Conservation (phyloP, 164 flowering plant genomes). For the Vitis rotundifolia region DNA sequence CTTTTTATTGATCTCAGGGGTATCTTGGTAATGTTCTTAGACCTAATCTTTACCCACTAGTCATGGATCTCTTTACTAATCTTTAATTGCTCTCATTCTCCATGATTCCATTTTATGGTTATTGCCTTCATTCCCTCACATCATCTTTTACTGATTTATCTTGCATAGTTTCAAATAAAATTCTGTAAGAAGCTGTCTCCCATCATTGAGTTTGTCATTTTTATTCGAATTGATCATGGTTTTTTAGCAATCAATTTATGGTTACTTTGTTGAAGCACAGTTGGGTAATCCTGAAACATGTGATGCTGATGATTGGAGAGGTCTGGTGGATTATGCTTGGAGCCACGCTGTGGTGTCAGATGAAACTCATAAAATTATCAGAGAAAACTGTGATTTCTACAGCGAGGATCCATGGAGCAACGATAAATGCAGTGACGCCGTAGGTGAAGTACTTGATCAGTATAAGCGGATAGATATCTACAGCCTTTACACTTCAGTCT, state of each 20-base stretch:
- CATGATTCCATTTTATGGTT: too few relatives aligned
- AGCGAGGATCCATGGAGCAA: conserved; percentile 67
- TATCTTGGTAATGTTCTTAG: conserved; percentile 54
- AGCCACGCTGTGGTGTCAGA: conserved; percentile 94
- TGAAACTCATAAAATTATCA: conserved; percentile 65
- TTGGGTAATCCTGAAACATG: conserved; percentile 90
- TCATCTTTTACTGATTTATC: too few relatives aligned
- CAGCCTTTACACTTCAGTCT: conserved; percentile 78
- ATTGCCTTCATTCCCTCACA: too few relatives aligned
- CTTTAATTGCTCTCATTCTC: too few relatives aligned
- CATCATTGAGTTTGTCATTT: too few relatives aligned
- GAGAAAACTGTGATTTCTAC: conserved; percentile 60
- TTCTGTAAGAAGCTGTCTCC: too few relatives aligned
- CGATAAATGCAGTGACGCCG: conserved; percentile 45
- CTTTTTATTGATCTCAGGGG: conserved; percentile 72
- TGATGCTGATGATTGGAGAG: conserved; percentile 73
- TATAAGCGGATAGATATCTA: conserved; percentile 83
- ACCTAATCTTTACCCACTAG: too few relatives aligned
- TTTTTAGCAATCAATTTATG: neutral
- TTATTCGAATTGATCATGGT: neutral
- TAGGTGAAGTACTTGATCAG: conserved; percentile 62
- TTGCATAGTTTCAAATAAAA: too few relatives aligned
- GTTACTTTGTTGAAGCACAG: conserved; percentile 30
- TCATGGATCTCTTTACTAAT: too few relatives aligned
- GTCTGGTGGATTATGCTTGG: conserved; percentile 94